These are phyloP conservation scores for Friedmanniomyces endolithicus DNA, from an alignment of 495 filamentous ascomycete genomes.

Conservation along the genomic window DNA sequence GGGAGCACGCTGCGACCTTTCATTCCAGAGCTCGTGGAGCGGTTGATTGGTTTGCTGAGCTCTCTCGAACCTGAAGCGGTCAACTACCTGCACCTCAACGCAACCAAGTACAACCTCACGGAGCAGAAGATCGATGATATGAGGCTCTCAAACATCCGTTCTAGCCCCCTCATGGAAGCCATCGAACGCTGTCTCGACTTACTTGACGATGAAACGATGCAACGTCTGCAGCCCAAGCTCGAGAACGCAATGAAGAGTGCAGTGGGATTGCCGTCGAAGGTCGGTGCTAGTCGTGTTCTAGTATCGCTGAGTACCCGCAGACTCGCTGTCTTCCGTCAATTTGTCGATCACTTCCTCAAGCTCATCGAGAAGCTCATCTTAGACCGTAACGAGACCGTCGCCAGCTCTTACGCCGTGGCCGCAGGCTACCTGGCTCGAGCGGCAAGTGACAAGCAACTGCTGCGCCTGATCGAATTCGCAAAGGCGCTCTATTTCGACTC, in stretches of 20 bases:
- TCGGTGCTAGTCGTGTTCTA: slow-evolving; percentile 75
- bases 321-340: slow-evolving; percentile 56
- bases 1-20: slow-evolving; percentile 62
- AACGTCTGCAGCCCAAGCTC: slow-evolving; percentile 54
- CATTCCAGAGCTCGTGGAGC: slow-evolving; percentile 67
- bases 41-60: slow-evolving; percentile 66
- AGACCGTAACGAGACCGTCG: slow-evolving; percentile 84
- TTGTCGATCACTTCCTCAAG: slow-evolving; percentile 66
- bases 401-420: slow-evolving; percentile 69
- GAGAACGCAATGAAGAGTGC: slow-evolving; percentile 70
- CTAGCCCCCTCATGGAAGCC: slow-evolving; percentile 85
- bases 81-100: slow-evolving; percentile 86
- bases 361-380: slow-evolving; percentile 65
- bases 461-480: slow-evolving; percentile 52
- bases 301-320: slow-evolving; percentile 76
- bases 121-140: slow-evolving; percentile 77
- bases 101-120: slow-evolving; percentile 70
- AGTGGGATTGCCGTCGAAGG: slow-evolving; percentile 82
- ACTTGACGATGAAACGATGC: slow-evolving; percentile 65
- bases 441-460: slow-evolving; percentile 54
- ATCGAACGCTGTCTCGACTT: slow-evolving; percentile 80
- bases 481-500: slow-evolving; percentile 64
- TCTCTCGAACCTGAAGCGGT: slow-evolving; percentile 74
- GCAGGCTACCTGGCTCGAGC: slow-evolving; percentile 74
- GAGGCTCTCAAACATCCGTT: slow-evolving; percentile 62